phyloP scores from a whole-genome alignment of 768 basidiomycete species.

The Lactifluus echinatus region DNA sequence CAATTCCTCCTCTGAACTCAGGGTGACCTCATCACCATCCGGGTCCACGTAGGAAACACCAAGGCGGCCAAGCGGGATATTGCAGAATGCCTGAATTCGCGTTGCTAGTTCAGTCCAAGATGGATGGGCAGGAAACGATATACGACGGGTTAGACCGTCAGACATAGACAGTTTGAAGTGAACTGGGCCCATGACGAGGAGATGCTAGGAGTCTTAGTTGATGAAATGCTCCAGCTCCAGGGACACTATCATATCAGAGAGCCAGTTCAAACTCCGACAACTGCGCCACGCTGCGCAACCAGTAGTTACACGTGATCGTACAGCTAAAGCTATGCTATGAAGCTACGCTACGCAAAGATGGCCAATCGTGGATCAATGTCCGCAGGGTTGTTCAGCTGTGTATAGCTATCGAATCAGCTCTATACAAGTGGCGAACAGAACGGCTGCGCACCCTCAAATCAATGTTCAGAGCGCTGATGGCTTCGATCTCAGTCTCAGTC shows the following conservation, averaged over 20 bases:
- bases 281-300: slow-evolving; percentile 5
- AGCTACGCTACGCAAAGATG: slow-evolving; percentile 45
- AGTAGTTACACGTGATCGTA: too few species aligned
- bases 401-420: neutral
- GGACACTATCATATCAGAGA: too few species aligned
- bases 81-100: slow-evolving; percentile 47
- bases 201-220: neutral
- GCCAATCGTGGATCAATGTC: slow-evolving; percentile 56
- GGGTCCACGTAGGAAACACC: slow-evolving; percentile 65
- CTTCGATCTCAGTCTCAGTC: slow-evolving; percentile 45
- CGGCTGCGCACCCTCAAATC: slow-evolving; percentile 47
- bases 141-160: slow-evolving; percentile 47
- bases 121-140: slow-evolving; percentile 44
- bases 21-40: slow-evolving; percentile 69
- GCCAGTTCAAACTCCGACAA: slow-evolving; percentile 19
- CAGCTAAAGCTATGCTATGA: neutral
- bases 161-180: slow-evolving; percentile 57
- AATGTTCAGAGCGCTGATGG: slow-evolving; percentile 51
- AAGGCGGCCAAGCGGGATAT: slow-evolving; percentile 48
- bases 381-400: slow-evolving; percentile 60
- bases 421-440: neutral
- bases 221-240: too few species aligned
- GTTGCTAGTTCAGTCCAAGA: slow-evolving; percentile 49
- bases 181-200: slow-evolving; percentile 34
- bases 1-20: slow-evolving; percentile 72